Base-by-base conservation (phyloP, 768 basidiomycete genomes). In the Suillus paluster region DNA sequence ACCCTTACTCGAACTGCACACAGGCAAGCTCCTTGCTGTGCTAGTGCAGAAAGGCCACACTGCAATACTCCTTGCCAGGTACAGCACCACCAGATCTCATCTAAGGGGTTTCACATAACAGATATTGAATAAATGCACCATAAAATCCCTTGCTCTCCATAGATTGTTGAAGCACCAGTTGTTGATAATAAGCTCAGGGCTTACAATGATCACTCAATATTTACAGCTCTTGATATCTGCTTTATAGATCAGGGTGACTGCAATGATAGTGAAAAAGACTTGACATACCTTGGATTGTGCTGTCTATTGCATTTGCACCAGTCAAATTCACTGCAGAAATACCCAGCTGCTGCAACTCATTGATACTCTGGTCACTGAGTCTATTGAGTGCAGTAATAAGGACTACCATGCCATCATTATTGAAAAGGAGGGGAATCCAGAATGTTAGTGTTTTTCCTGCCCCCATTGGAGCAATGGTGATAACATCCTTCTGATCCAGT, bases 131-230 rank as follows among this genome's bases (percentile, higher is more conserved):
- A 68, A 41, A 23, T 59, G 55, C 0, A 33, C 39, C 1, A 57
- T 41, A 14, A 66, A 68, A 15, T 49, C 23, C 7, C 41, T 42
- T 1, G 19, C 8, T 42, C 41, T 42, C 41, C 41, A 42, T 42
- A 42, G 7, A 42, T 42, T 4, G 4, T 42, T 9, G 19, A 42
- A 42, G 4, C 41, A 10, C 8, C 56, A 11, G 15, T 55, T 41
- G 17, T 53, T 12, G 67, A 81, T 64, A 4, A 68, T 34, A 77
- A 80, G 77, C 56, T 81, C 78, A 0, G 79, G 79, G 14, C 76
- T 79, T 0, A 73, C 69, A 15, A 80, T 54, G 4, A 81, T 69
- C 8, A 66, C 76, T 36, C 63, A 67, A 52, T 68, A 70, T 4
- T 65, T 64, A 21, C 33, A 11, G 36, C 19, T 23, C 36, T 59